phyloP scores from a whole-genome alignment of 208 protist species.

The Trypanosoma scelopori region DNA sequence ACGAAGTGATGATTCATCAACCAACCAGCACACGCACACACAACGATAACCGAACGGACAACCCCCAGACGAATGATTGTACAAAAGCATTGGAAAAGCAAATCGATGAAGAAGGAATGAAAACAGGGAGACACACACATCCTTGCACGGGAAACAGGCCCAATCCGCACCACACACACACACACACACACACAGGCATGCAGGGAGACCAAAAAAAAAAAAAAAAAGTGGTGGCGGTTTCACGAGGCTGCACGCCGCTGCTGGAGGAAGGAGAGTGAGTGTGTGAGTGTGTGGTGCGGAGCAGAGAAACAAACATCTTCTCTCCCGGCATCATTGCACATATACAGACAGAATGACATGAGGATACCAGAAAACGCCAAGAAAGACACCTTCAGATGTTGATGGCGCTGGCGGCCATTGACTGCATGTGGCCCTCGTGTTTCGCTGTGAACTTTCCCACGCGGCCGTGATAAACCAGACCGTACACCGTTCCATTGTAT shows the following conservation, averaged over 20 bases:
- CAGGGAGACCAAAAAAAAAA: no score
- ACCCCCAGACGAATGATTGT: background rate
- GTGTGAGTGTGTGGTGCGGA: no score
- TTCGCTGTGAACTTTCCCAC: slow-evolving; percentile 65
- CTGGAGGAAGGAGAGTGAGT: no score
- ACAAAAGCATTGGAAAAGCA: background rate
- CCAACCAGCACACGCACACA: background rate
- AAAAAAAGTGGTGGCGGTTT: no score
- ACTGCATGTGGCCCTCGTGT: slow-evolving; percentile 36
- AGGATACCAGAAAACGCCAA: background rate
- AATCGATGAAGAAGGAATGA: background rate
- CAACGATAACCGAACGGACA: background rate
- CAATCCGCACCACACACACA: background rate
- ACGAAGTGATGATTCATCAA: background rate
- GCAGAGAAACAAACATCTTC: no score
- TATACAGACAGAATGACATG: no score
- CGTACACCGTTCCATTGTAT: slow-evolving; percentile 67
- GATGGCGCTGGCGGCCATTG: slow-evolving; percentile 60
- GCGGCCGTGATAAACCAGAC: slow-evolving; percentile 70
- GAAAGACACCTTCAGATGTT: slow-evolving; percentile 52
- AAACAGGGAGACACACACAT: background rate
- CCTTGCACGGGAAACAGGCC: background rate
- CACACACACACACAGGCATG: slow-evolving; percentile 1
- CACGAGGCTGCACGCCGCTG: no score
- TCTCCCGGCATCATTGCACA: no score